Evolutionary conservation across 257 asterid genomes (phyloP), one percentile per base, ranked within the genome.

Genomic region (Vinca minor): DNA sequence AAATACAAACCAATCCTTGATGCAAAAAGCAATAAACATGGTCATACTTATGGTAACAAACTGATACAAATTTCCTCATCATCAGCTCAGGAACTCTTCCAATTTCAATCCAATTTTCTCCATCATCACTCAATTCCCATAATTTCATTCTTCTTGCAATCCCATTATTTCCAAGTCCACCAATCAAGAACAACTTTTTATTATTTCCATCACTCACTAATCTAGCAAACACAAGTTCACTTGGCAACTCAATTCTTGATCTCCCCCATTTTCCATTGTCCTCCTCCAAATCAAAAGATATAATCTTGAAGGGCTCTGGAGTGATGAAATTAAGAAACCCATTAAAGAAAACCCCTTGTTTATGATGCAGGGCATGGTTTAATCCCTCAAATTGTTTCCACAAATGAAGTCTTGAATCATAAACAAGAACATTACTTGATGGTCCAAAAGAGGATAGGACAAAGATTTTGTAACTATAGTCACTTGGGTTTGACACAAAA

Each of bases 1-100:
- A 82, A 18, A 88, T 66, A 46, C 96, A 86, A 12, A 88, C 71
- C 83, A 81, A 65, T 1, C 92, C 96, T 64, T 86, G 73, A 60
- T 88, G 95, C 92, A 92, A 88, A 71, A 88, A 88, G 5, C 95
- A 86, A 56, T 84, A 82, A 13, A 88, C 85, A 54, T 88, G 95
- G 61, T 86, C 90, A 55, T 88, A 88, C 69, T 88, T 86, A 8
- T 88, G 93, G 56, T 88, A 88, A 67, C 95, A 84, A 48, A 88
- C 84, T 0, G 84, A 82, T 4, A 81, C 49, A 54, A 88, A 81
- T 69, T 88, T 88, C 67, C 80, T 77, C 58, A 80, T 71, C 68
- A 88, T 84, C 87, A 76, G 63, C 34, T 82, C 92, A 0, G 95
- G 95, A 74, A 82, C 63, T 11, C 74, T 77, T 55, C 82, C 92